Conservation (phyloP, 805 yeast species). For the Metschnikowia amazonensis region DNA sequence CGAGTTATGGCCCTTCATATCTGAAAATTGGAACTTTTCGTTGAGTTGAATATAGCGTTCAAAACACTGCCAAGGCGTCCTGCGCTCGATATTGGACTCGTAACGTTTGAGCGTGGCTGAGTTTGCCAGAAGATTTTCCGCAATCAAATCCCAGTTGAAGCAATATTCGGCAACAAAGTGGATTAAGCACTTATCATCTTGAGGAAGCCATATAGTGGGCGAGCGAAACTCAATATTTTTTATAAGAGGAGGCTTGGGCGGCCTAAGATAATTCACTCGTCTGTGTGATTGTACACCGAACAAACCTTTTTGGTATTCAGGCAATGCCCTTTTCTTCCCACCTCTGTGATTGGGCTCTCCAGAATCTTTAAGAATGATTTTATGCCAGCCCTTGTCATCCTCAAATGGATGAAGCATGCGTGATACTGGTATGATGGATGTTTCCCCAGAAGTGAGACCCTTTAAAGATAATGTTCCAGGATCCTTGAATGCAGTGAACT, state of each 20-base stretch:
- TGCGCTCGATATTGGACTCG: constrained; percentile 83
- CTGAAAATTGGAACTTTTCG: constrained; percentile 80
- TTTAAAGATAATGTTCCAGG: constrained; percentile 14
- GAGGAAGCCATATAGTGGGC: constrained; percentile 95
- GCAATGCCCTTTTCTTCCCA: constrained; percentile 20
- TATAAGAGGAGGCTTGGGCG: constrained; percentile 88
- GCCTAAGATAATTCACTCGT: constrained; percentile 63
- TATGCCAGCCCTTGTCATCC: constrained; percentile 59
- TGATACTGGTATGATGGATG: constrained; percentile 53
- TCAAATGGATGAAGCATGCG: constrained; percentile 63
- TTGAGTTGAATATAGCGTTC: constrained; percentile 92
- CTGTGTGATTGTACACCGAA: constrained; percentile 51
- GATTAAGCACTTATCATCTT: constrained; percentile 79
- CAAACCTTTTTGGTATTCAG: constrained; percentile 53
- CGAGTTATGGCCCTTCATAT: constrained; percentile 84
- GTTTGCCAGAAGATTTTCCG: constrained; percentile 69
- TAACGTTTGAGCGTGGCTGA: constrained; percentile 59
- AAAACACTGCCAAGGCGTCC: constrained; percentile 99
- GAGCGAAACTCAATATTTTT: constrained; percentile 77
- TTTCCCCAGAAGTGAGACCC: constrained; percentile 20
- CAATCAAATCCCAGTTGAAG: constrained; percentile 90
- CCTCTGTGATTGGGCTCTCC: not conserved
- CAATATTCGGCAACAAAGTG: constrained; percentile 80
- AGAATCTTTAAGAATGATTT: constrained; percentile 47
- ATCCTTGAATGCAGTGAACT: constrained; percentile 46